Percentiles rank a stretch among this genome's conserved stretches.
These are phyloP conservation scores for Lyophyllum semitale DNA, from an alignment of 768 basidiomycete genomes.

Conservation along the genomic window DNA sequence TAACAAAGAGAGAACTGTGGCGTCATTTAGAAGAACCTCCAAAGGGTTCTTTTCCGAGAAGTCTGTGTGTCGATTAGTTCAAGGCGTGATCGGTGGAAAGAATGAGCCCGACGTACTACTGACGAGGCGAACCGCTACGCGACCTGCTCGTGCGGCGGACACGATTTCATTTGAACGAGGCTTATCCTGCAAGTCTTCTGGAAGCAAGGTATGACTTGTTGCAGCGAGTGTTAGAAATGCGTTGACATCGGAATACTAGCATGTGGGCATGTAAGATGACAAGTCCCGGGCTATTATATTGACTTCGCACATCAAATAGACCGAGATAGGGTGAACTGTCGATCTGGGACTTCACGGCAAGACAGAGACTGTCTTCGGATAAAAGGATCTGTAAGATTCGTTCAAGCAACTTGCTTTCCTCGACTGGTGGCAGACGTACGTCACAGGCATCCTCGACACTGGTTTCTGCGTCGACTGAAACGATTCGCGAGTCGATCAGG, in stretches of 20 bases:
- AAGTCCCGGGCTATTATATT: not conserved
- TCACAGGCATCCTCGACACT: conserved; percentile 85
- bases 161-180: conserved; percentile 69
- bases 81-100: not conserved
- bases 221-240: conserved; percentile 86
- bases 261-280: not conserved
- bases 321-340: conserved; percentile 44
- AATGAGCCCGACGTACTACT: conserved; percentile 57
- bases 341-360: conserved; percentile 52
- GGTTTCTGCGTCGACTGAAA: conserved; percentile 66
- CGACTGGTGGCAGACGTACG: conserved; percentile 37
- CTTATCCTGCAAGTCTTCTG: conserved; percentile 61
- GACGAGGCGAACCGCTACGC: conserved; percentile 73
- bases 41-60: conserved; percentile 86
- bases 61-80: conserved; percentile 43
- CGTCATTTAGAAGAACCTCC: conserved; percentile 60
- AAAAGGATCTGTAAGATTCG: conserved; percentile 53
- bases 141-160: conserved; percentile 71
- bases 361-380: conserved; percentile 61
- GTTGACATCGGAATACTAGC: conserved; percentile 82
- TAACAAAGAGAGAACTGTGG: conserved; percentile 63
- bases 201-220: conserved; percentile 66
- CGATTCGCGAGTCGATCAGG: conserved; percentile 68
- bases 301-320: conserved; percentile 69
- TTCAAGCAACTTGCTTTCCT: not conserved